Percentiles rank a stretch among this genome's conserved stretches.
Conservation (phyloP, 129 eudicot genomes). For the Flaveria ramosissima region DNA sequence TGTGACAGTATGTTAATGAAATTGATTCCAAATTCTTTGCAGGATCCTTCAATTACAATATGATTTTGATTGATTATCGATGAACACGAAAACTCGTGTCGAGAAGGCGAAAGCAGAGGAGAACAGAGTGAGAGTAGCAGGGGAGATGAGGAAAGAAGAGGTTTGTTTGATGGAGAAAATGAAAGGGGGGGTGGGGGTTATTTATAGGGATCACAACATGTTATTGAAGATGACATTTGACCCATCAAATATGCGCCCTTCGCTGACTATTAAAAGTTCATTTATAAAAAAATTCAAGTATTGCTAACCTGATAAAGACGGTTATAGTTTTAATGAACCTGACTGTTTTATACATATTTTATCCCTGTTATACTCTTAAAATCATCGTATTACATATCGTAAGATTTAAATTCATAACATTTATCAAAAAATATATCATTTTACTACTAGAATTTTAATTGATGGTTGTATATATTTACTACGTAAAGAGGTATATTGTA, state of each 20-base stretch:
- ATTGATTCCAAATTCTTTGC: neutral
- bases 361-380: no score
- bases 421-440: no score
- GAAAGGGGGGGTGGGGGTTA: constrained; percentile 29
- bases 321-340: no score
- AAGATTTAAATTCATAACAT: no score
- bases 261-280: neutral
- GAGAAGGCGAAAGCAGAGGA: neutral
- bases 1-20: no score
- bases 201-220: constrained; percentile 34
- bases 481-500: no score
- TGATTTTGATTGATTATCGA: constrained; percentile 8
- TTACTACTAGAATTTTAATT: no score
- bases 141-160: constrained; percentile 12
- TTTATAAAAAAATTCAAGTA: neutral
- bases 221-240: constrained; percentile 32
- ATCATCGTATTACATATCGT: no score
- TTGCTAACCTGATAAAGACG: no score
- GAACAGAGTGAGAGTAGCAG: constrained; percentile 11
- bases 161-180: constrained; percentile 35
- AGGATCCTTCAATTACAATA: neutral
- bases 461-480: no score
- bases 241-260: constrained; percentile 21
- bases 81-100: neutral
- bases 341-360: no score